These are phyloP conservation scores for Antrodiella citrinella DNA, from an alignment of 768 basidiomycete genomes.

Conservation along the genomic window DNA sequence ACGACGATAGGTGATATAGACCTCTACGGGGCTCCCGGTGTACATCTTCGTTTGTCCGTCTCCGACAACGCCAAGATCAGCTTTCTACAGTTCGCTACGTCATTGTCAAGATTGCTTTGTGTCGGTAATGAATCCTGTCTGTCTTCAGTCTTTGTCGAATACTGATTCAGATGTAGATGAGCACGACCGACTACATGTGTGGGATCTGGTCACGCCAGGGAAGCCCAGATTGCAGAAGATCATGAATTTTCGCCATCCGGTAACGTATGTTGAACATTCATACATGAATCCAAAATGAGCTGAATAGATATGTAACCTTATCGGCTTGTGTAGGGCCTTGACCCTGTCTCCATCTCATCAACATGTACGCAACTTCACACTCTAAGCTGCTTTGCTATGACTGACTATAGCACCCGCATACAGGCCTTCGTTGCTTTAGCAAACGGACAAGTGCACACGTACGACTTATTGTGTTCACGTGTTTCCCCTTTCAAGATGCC, in stretches of 20 bases:
- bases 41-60: conserved; percentile 41
- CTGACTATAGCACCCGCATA: neutral
- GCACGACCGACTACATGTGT: conserved; percentile 47
- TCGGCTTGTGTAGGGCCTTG: conserved; percentile 22
- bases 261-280: conserved; percentile 24
- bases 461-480: conserved; percentile 62
- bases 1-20: conserved; percentile 56
- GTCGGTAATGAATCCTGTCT: conserved; percentile 58
- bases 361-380: conserved; percentile 43
- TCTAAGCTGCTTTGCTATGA: conserved; percentile 2
- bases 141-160: too few relatives aligned
- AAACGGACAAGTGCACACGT: conserved; percentile 60
- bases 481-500: conserved; percentile 62
- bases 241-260: conserved; percentile 37
- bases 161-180: too few relatives aligned
- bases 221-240: conserved; percentile 45
- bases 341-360: conserved; percentile 61
- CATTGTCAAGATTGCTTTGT: conserved; percentile 47
- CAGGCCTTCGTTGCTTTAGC: conserved; percentile 43
- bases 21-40: conserved; percentile 61
- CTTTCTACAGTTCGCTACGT: conserved; percentile 54
- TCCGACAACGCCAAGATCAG: conserved; percentile 37
- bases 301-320: neutral
- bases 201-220: conserved; percentile 46
- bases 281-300: neutral